Evolutionary conservation across 176 grass and related monocot genomes (phyloP).

Genomic region (Aegilops umbellulata): DNA sequence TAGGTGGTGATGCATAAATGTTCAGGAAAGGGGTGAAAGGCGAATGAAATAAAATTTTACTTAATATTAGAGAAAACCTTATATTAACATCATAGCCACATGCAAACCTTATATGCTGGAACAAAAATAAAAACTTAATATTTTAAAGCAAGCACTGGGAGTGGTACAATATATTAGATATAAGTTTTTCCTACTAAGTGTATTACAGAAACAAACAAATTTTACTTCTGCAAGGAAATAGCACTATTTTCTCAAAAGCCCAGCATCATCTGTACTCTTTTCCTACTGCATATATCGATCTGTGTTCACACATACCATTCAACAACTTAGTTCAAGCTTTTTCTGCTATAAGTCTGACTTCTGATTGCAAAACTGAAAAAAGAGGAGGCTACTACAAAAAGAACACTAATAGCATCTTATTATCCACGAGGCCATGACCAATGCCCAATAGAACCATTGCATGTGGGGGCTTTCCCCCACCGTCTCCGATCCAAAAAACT

Average conservation of each 20-base stretch:
- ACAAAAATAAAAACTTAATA: not conserved
- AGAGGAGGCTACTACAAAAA: not conserved
- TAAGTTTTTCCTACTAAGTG: not conserved
- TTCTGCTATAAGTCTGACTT: not conserved
- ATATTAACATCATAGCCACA: not conserved
- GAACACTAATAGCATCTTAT: not conserved
- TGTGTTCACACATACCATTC: no score
- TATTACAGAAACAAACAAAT: not conserved
- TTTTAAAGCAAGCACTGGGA: not conserved
- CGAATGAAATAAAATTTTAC: not conserved
- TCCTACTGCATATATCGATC: no score
- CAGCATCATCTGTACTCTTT: no score
- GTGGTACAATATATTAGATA: not conserved
- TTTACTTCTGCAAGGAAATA: not conserved
- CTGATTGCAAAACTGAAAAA: not conserved
- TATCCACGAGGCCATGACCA: not conserved
- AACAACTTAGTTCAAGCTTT: not conserved
- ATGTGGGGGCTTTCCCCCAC: not conserved
- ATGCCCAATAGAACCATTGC: not conserved
- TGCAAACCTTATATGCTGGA: not conserved
- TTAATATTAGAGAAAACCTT: no score
- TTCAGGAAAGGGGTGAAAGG: not conserved
- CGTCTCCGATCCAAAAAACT: no score
- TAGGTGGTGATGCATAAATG: not conserved
- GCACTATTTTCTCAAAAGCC: not conserved